These are phyloP conservation scores for Phialocephala sp. DNA, from an alignment of 2,329 filamentous ascomycete species.

Conservation along the genomic window DNA sequence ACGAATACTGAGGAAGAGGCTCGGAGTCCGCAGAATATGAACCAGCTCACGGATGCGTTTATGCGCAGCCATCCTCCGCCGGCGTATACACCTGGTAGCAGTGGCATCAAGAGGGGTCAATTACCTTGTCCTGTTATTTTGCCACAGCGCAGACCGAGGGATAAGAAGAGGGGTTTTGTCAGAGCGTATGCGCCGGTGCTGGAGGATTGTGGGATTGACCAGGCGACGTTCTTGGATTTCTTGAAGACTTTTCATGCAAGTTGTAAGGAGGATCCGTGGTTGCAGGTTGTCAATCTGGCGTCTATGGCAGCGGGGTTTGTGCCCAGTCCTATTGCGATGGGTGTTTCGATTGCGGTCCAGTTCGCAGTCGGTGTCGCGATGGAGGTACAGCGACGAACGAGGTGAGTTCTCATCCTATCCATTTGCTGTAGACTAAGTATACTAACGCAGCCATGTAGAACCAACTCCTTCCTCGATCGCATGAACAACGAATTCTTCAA, in stretches of 20 bases:
- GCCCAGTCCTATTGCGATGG: constrained; percentile 49
- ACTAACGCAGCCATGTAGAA: constrained; percentile 28
- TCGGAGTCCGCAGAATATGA: constrained; percentile 14
- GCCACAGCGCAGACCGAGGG: constrained; percentile 56
- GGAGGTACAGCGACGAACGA: constrained; percentile 40
- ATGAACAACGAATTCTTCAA: constrained; percentile 63
- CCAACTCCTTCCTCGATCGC: constrained; percentile 59
- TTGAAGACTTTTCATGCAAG: constrained; percentile 53
- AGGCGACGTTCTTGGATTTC: constrained; percentile 55
- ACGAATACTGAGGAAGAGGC: constrained; percentile 14
- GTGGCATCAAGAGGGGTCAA: neutral
- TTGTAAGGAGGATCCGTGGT: constrained; percentile 46
- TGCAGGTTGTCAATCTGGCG: constrained; percentile 50
- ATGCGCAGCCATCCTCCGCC: constrained; percentile 32
- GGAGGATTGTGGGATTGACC: constrained; percentile 51
- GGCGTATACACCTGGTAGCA: constrained; percentile 15
- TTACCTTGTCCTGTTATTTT: constrained; percentile 56
- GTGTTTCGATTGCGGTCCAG: constrained; percentile 51
- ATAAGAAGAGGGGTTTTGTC: constrained; percentile 55
- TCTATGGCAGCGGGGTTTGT: constrained; percentile 47
- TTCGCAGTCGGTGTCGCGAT: constrained; percentile 49
- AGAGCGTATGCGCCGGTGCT: constrained; percentile 59
- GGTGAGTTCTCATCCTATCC: constrained; percentile 22
- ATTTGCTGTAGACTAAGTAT: neutral
- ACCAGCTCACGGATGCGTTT: constrained; percentile 30